Conservation (phyloP, 1,139 yeast species). For the Candida sanyaensis region DNA sequence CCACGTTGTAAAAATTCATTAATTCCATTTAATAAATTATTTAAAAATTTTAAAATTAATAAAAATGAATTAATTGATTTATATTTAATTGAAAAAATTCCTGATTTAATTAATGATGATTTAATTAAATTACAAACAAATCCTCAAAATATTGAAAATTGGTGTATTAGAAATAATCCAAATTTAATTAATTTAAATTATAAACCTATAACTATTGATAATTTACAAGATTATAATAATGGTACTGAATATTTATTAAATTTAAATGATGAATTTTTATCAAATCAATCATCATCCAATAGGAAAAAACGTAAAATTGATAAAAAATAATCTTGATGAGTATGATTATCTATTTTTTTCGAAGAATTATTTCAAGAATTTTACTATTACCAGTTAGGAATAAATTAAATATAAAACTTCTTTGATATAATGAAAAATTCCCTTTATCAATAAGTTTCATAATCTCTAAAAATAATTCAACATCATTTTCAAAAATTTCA, state of each 20-base stretch:
- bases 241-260: slow-evolving; percentile 15
- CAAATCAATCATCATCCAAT: slow-evolving; percentile 4
- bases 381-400: slow-evolving; percentile 52
- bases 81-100: slow-evolving; percentile 31
- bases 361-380: slow-evolving; percentile 54
- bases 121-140: slow-evolving; percentile 34
- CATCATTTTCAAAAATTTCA: slow-evolving; percentile 52
- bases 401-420: slow-evolving; percentile 70
- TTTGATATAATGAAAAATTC: slow-evolving; percentile 61
- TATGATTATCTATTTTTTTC: slow-evolving; percentile 31
- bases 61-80: slow-evolving; percentile 17
- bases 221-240: slow-evolving; percentile 15
- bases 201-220: slow-evolving; percentile 30
- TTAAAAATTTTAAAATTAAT: slow-evolving; percentile 6
- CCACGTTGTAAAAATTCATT: slow-evolving; percentile 22
- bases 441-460: slow-evolving; percentile 66
- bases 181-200: slow-evolving; percentile 36
- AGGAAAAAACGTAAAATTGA: slow-evolving; percentile 2
- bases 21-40: slow-evolving; percentile 16
- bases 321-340: slow-evolving; percentile 20
- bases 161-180: slow-evolving; percentile 43
- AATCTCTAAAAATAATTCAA: slow-evolving; percentile 60
- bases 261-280: slow-evolving; percentile 10
- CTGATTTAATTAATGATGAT: slow-evolving; percentile 44
- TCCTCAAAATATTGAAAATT: slow-evolving; percentile 41